phyloP scores from a whole-genome alignment of 352 stramenopile genomes.

The Pythium apleroticum region DNA sequence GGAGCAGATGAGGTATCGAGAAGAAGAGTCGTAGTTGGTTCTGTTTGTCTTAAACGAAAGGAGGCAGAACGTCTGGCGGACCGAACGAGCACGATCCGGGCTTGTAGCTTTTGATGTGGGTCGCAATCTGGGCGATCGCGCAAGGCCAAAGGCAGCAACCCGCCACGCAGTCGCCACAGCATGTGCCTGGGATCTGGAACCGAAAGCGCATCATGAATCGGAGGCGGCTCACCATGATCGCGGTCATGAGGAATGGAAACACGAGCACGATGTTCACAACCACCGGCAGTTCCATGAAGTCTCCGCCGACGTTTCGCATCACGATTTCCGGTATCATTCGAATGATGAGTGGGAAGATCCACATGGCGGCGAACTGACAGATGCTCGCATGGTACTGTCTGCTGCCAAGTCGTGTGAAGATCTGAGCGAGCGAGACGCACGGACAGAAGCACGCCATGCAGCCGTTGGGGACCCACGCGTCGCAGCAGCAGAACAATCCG shows the following conservation, averaged over 20 bases:
- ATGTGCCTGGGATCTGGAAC: slow-evolving; percentile 42
- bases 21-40: no score
- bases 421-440: slow-evolving; percentile 36
- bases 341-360: slow-evolving; percentile 21
- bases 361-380: slow-evolving; percentile 27
- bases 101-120: slow-evolving; percentile 58
- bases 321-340: not conserved
- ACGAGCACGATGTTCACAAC: not conserved
- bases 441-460: slow-evolving; percentile 36
- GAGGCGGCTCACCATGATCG: slow-evolving; percentile 30
- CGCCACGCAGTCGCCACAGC: slow-evolving; percentile 25
- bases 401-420: slow-evolving; percentile 39
- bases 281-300: not conserved
- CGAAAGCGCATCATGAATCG: slow-evolving; percentile 36
- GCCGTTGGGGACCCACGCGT: slow-evolving; percentile 32
- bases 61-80: slow-evolving; percentile 32
- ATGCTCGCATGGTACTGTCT: slow-evolving; percentile 28
- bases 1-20: no score
- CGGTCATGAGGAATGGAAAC: slow-evolving; percentile 13
- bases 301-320: not conserved
- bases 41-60: slow-evolving; percentile 35
- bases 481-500: slow-evolving; percentile 29
- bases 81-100: slow-evolving; percentile 41
- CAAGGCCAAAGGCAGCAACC: slow-evolving; percentile 40
- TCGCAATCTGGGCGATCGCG: slow-evolving; percentile 52